Conservation (phyloP, 2,329 filamentous ascomycete genomes). For the Zasmidium citrigriseum region DNA sequence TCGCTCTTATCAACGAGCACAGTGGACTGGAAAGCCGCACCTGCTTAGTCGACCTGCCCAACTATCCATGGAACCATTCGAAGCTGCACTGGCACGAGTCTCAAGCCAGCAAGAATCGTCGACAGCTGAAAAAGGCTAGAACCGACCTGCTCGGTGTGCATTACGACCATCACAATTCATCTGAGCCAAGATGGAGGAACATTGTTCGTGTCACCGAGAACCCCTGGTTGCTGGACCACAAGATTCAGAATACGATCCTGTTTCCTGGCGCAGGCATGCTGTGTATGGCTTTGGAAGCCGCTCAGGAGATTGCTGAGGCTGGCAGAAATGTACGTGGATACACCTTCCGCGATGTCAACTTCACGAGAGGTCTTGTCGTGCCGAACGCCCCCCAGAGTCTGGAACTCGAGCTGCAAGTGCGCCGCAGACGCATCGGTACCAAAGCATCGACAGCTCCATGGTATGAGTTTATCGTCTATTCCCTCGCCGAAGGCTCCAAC, state of each 20-base stretch:
- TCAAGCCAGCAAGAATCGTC: conserved; percentile 4
- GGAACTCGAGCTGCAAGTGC: background rate
- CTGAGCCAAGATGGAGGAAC: conserved; percentile 25
- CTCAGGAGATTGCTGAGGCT: conserved; percentile 5
- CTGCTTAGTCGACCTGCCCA: conserved; percentile 9
- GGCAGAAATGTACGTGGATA: conserved; percentile 34
- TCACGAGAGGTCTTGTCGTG: conserved; percentile 10
- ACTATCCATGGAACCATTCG: conserved; percentile 16
- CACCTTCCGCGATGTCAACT: conserved; percentile 47
- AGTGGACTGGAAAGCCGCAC: conserved; percentile 4
- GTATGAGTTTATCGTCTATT: background rate
- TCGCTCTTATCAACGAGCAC: conserved; percentile 6
- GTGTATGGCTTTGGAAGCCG: conserved; percentile 23
- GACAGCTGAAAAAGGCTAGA: conserved; percentile 3
- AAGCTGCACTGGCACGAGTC: conserved; percentile 14
- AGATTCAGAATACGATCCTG: conserved; percentile 11
- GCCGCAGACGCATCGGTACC: background rate
- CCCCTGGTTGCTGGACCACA: conserved; percentile 30
- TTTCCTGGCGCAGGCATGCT: conserved; percentile 21
- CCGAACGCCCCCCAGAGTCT: background rate
- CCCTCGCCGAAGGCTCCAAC: background rate
- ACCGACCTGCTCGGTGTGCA: conserved; percentile 15
- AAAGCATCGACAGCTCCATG: background rate
- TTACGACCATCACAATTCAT: background rate
- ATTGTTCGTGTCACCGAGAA: conserved; percentile 22